Conservation (phyloP, 306 rosid genomes). For the Corylus avellana region DNA sequence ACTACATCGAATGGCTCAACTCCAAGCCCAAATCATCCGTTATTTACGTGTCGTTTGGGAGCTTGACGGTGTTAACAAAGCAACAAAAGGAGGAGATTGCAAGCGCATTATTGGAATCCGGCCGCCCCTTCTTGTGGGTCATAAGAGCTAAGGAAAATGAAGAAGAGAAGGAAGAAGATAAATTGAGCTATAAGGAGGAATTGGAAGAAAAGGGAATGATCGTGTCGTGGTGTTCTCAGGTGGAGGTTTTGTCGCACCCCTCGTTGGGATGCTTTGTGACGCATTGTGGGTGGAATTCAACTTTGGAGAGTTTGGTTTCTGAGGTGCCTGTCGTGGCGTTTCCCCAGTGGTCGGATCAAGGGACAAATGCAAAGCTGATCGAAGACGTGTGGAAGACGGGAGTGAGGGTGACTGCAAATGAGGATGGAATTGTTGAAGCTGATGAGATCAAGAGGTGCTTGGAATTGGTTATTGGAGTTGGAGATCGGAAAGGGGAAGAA, state of each 20-base stretch:
- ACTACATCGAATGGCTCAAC: conserved; percentile 11
- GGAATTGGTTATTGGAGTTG: conserved; percentile 24
- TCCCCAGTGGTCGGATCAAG: conserved; percentile 24
- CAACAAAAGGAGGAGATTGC: conserved; percentile 18
- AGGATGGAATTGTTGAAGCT: conserved; percentile 7
- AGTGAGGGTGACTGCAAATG: conserved; percentile 1
- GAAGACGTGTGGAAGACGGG: conserved; percentile 16
- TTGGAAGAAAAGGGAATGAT: conserved; percentile 3
- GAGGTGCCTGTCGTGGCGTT: conserved; percentile 29
- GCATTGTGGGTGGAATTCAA: conserved; percentile 11
- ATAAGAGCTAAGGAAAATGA: conserved; percentile 6
- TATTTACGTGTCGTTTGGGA: conserved; percentile 27
- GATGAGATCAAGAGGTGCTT: conserved; percentile 25
- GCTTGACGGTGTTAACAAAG: neutral
- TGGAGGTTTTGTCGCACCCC: conserved; percentile 4
- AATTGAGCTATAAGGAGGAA: conserved; percentile 21
- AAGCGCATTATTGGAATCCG: neutral
- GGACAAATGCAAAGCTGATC: conserved; percentile 20
- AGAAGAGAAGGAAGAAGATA: conserved; percentile 9
- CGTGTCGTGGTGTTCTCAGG: neutral
- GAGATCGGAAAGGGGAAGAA: conserved; percentile 14
- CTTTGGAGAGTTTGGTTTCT: conserved; percentile 9
- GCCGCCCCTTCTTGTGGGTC: conserved; percentile 29
- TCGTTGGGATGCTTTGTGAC: neutral
- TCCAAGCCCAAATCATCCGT: conserved; percentile 1